Evolutionary conservation across 768 basidiomycete genomes (phyloP), one percentile per base, ranked within the genome.

Genomic region (Porpolomopsis calyptriformis): DNA sequence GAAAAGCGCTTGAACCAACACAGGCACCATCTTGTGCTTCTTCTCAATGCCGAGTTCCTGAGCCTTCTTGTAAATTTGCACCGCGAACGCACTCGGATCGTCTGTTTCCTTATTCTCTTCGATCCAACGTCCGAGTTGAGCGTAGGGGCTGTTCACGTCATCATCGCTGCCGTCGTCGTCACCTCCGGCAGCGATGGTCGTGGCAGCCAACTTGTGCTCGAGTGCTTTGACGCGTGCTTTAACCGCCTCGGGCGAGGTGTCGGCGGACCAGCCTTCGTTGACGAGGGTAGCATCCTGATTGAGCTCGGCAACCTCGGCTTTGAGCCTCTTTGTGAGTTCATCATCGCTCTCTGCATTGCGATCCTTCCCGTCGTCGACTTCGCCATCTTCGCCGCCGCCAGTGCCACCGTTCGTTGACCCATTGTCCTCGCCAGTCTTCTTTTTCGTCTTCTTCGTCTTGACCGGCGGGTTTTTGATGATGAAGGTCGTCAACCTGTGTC

Each of bases 401-500:
- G 53, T 52, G 20, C 53, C 57, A 7, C 58, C 60, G 11, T 57
- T 57, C 12, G 56, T 55, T 20, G 55, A 54, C 19, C 45, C 52
- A 34, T 57, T 55, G 14, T 60, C 61, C 37, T 58, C 60, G 14
- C 57, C 58, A 24, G 64, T 31, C 55, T 73, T 79, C 48, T 72
- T 76, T 57, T 76, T 79, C 38, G 70, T 71, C 68, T 85, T 91
- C 71, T 81, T 85, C 45, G 77, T 71, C 56, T 82, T 87, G 69
- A 86, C 84, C 43, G 93, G 94, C 35, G 96, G 96, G 64, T 99
- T 99, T 72, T 93, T 96, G 58, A 97, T 58, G 61, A 99, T 96
- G 72, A 89, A 99, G 1, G 93, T 91, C 35, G 83, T 85, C 49
- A 99, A 76, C 66, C 93, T 96, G 71, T 98, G 94, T 27, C 91